These are phyloP conservation scores for Pisolithus tinctorius DNA, from an alignment of 768 basidiomycete genomes.

Conservation along the genomic window DNA sequence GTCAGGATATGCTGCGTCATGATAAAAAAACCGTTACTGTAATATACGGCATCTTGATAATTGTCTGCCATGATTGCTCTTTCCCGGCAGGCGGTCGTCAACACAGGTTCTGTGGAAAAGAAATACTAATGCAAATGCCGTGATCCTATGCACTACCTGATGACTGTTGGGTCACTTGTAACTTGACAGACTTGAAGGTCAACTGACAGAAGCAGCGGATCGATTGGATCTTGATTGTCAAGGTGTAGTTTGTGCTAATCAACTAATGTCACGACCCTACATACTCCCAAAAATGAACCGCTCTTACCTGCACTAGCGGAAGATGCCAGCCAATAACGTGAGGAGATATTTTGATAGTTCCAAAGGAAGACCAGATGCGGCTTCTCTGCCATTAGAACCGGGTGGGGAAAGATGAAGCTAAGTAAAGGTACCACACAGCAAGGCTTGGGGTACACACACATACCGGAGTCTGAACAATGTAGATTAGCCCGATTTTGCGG, in stretches of 20 bases:
- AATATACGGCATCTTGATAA: slow-evolving; percentile 30
- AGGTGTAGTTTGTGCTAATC: background rate
- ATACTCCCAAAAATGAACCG: background rate
- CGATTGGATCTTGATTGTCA: background rate
- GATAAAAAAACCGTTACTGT: slow-evolving; percentile 3
- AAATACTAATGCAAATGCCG: slow-evolving; percentile 22
- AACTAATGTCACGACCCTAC: background rate
- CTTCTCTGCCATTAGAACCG: slow-evolving; percentile 1
- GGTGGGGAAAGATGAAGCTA: slow-evolving; percentile 13
- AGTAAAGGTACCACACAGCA: slow-evolving; percentile 12
- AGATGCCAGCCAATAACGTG: slow-evolving; percentile 3
- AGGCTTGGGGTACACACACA: slow-evolving; percentile 2
- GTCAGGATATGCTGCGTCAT: slow-evolving; percentile 9
- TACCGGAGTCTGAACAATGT: slow-evolving; percentile 8
- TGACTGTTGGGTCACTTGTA: background rate
- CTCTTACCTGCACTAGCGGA: slow-evolving; percentile 1
- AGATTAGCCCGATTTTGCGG: slow-evolving; percentile 1
- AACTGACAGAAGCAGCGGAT: slow-evolving; percentile 12
- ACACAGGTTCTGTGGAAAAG: slow-evolving; percentile 24
- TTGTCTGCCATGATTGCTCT: slow-evolving; percentile 7
- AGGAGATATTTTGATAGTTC: background rate
- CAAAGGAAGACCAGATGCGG: background rate
- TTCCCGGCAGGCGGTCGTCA: too few species aligned
- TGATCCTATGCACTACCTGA: background rate
- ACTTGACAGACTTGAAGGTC: slow-evolving; percentile 5